Evolutionary conservation across 2,329 filamentous ascomycete genomes (phyloP).

Genomic region (Emergomyces orientalis): DNA sequence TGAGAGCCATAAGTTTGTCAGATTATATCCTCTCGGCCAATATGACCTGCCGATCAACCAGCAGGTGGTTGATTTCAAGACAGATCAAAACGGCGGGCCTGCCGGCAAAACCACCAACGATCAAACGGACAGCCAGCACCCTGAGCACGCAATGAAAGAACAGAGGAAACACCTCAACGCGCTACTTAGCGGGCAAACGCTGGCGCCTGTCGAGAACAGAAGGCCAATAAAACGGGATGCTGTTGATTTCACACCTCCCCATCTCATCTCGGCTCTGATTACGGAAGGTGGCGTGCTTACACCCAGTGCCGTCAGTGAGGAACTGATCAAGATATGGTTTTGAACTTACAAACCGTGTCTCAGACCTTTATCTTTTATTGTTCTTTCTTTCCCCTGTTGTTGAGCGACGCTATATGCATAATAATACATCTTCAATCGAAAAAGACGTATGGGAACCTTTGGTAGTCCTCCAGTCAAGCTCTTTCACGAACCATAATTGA

Average conservation of each 20-base stretch:
- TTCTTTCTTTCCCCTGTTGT: not conserved
- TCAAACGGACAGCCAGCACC: not conserved
- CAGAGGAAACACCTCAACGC: conserved; percentile 13
- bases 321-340: conserved; percentile 55
- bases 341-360: conserved; percentile 18
- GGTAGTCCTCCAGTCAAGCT: not conserved
- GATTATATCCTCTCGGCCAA: conserved; percentile 74
- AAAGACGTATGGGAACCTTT: not conserved
- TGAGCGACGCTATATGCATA: not conserved
- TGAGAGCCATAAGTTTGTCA: conserved; percentile 94
- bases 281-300: conserved; percentile 56
- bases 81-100: conserved; percentile 36
- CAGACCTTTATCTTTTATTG: not conserved
- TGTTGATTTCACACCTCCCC: conserved; percentile 47
- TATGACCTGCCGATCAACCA: conserved; percentile 73
- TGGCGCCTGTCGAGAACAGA: not conserved
- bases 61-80: conserved; percentile 63
- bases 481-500: not conserved
- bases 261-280: conserved; percentile 55
- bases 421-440: not conserved
- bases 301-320: conserved; percentile 56
- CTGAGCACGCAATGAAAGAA: conserved; percentile 8
- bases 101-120: not conserved
- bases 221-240: conserved; percentile 17
- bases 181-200: conserved; percentile 14